Base-by-base conservation (phyloP, 139 green algal genomes). In the Chloropicon primus region DNA sequence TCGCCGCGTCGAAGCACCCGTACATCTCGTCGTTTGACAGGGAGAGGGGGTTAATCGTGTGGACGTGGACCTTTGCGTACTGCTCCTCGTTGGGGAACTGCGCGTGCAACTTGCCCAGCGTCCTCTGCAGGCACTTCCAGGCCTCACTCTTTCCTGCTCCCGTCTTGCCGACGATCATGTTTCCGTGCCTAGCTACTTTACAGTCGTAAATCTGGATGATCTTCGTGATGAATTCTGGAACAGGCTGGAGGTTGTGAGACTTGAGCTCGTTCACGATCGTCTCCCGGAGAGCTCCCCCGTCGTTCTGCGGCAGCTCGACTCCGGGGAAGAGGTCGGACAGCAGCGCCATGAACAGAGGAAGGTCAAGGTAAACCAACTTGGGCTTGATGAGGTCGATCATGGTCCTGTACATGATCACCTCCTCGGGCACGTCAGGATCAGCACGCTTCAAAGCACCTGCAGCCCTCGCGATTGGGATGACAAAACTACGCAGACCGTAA, bases 171-270 rank as follows among this genome's bases (percentile, higher is more conserved):
- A 96, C 92, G 62, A 96, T 90, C 92, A 96, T 96, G 84, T 95
- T 95, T 77, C 92, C 92, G 84, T 96, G 92, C 2, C 92, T 84
- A 21, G 91, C 90, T 2, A 93, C 87, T 84, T 95, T 96, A 85
- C 91, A 95, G 82, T 96, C 90, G 81, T 92, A 94, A 28, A 96
- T 89, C 87, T 96, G 88, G 25, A 94, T 90, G 75, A 96, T 93
- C 86, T 96, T 96, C 24, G 84, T 85, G 10, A 96, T 79, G 76
- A 89, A 95, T 28, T 92, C 88, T 22, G 87, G 84, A 27, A 94
- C 86, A n/a, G 41, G 41, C 41, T 62, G 91, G 76, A 96, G 83
- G 29, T 89, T 89, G 26, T 78, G 28, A 3, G 87, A 82, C 0
- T 74, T 79, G n/a, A 95, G 86, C 62, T 95, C 85, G 2, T 80